Conservation (phyloP, 140 eudicot genomes). For the Cichorium intybus region DNA sequence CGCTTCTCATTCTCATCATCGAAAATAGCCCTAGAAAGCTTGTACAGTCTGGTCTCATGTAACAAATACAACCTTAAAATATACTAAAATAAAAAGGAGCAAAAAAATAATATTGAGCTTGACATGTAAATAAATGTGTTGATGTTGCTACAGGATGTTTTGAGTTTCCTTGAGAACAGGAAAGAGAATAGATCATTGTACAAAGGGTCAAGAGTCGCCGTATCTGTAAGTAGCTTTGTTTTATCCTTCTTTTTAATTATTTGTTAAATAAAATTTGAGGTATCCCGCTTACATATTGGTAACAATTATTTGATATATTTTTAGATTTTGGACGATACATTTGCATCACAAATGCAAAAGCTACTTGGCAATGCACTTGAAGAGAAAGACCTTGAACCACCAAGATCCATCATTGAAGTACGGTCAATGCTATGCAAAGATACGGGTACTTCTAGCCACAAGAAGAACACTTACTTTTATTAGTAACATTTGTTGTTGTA, state of each 20-base stretch:
- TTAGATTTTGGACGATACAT: constrained; percentile 79
- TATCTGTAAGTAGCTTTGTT: constrained; percentile 55
- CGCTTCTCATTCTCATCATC: not conserved
- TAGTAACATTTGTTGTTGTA: constrained; percentile 31
- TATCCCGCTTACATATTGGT: not conserved
- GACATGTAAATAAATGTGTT: constrained; percentile 12
- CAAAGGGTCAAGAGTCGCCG: constrained; percentile 70
- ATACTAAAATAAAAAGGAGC: not conserved
- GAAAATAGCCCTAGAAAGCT: not conserved
- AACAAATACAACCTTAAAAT: not conserved
- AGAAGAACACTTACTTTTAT: constrained; percentile 54
- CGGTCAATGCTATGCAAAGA: constrained; percentile 78
- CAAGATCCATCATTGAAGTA: constrained; percentile 67
- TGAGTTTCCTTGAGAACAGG: constrained; percentile 74
- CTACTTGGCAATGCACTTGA: constrained; percentile 68
- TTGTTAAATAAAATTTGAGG: not conserved
- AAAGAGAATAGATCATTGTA: constrained; percentile 78
- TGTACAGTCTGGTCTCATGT: not conserved
- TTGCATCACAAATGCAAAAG: constrained; percentile 85
- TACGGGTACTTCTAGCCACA: constrained; percentile 46
- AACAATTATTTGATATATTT: not conserved
- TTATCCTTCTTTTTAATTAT: not conserved
- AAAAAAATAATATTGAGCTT: not conserved
- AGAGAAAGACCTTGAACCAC: constrained; percentile 82
- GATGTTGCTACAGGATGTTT: constrained; percentile 58